Conservation (phyloP, 768 basidiomycete genomes). For the Podaxis mareebaensis region DNA sequence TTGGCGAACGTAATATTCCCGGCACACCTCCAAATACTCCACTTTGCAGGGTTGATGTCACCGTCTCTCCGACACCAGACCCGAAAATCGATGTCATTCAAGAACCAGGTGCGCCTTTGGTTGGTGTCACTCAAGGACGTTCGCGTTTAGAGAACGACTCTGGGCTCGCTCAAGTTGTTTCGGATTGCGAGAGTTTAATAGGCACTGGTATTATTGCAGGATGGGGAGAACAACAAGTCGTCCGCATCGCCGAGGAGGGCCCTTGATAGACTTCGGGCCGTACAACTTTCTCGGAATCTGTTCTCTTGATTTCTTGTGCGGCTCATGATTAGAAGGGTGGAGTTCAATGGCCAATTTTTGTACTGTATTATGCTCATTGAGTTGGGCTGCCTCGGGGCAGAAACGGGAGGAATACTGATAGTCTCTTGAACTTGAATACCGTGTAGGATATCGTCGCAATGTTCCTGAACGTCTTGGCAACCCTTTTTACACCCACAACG, state of each 20-base stretch:
- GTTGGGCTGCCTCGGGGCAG: no score
- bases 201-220: not conserved
- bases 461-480: no score
- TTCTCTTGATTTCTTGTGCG: not conserved
- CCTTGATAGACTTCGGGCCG: no score
- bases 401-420: no score
- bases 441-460: no score
- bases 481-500: no score
- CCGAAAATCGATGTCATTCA: not conserved
- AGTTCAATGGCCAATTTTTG: no score
- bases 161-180: not conserved
- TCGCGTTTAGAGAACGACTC: not conserved
- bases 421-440: no score
- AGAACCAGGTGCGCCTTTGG: not conserved
- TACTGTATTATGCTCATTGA: no score
- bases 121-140: not conserved
- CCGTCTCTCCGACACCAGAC: not conserved
- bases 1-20: not conserved
- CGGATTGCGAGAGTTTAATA: not conserved
- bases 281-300: not conserved
- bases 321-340: no score
- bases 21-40: not conserved
- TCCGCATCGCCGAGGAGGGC: no score
- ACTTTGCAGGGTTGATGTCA: not conserved
- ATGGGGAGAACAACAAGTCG: no score